Evolutionary conservation across 768 basidiomycete genomes (phyloP), one percentile per base, ranked within the genome.

Genomic region (Brasilioporus rufonigricans): DNA sequence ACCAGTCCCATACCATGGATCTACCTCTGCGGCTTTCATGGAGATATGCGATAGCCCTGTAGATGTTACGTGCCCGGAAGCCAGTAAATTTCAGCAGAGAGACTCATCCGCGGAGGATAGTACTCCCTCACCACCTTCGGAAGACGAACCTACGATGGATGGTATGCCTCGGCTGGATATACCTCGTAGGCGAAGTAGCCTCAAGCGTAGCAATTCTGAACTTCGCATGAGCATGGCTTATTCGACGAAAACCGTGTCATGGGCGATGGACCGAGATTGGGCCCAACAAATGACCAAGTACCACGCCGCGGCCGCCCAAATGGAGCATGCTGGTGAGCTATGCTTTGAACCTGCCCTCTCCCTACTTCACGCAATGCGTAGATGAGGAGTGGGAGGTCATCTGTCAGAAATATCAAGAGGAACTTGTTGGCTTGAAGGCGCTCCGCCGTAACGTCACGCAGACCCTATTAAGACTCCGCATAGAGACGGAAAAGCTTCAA

Each of bases 181-280:
- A 12, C 72, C 74, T 35, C 81, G 77, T 51, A 73, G 81, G 56
- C 75, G 84, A 54, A 89, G 87, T 60, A 86, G 83, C 61, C 77
- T 89, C 59, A 87, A 81, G 68, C 80, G 84, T 52, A 74, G 72
- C 21, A 79, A 77, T 60, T 75, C 71, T 55, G 74, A 73, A 47
- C 73, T 76, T 63, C 67, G 72, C 50, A 71, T 79, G 56, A 81
- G 79, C 39, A 61, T 75, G 59, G 72, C 68, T 32, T 82, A 85
- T 56, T 73, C 82, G 27, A 69, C 76, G 18, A 89, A 89, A 71
- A 80, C 81, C 6, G 87, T 89, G 9, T 86, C 86, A 35, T 89
- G 87, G 87, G 87, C 87, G 24, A 87, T 87, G 70, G 80, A 84
- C 55, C 78, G 76, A 13, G 85, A 85, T 50, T 77, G 83, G 72